A percentile compares a stretch with the other conserved stretches of the same genome.
These are phyloP conservation scores for Ligustrum vulgare DNA, from an alignment of 257 asterid species.

Conservation along the genomic window DNA sequence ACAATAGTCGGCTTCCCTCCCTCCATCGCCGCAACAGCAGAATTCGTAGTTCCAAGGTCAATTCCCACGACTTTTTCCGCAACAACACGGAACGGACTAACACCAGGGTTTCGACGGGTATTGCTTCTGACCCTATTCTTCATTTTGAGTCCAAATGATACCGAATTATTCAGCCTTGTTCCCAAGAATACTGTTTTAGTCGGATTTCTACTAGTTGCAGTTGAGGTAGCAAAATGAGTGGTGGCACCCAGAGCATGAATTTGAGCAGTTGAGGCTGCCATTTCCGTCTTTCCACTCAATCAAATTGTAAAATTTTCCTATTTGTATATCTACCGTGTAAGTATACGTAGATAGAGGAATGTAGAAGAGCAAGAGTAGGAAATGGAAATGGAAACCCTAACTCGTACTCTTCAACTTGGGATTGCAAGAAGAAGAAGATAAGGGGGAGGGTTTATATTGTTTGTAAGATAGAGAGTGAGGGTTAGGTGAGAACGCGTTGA, in stretches of 20 bases:
- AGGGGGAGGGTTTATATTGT: constrained; percentile 18
- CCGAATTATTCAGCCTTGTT: constrained; percentile 34
- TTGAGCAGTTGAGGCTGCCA: constrained; percentile 67
- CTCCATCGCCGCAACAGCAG: constrained; percentile 95
- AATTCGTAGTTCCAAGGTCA: constrained; percentile 84
- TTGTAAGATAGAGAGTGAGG: constrained; percentile 29
- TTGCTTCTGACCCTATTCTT: constrained; percentile 35
- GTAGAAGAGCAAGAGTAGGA: background rate
- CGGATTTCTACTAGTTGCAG: constrained; percentile 22
- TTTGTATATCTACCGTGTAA: background rate
- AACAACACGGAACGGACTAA: constrained; percentile 52
- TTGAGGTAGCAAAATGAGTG: constrained; percentile 39
- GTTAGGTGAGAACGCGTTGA: constrained; percentile 45
- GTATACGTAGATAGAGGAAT: background rate
- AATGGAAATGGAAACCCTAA: constrained; percentile 24
- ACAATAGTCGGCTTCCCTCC: constrained; percentile 95
- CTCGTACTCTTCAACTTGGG: background rate
- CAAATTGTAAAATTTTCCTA: background rate
- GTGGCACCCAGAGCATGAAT: constrained; percentile 63
- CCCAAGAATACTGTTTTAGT: constrained; percentile 51
- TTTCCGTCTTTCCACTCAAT: constrained; percentile 2
- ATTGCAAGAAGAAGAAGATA: constrained; percentile 24
- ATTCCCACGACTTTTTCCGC: constrained; percentile 92
- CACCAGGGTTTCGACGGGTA: constrained; percentile 22
- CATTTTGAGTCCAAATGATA: constrained; percentile 42